Base-by-base conservation (phyloP, 1,139 yeast genomes). In the Kluyveromyces sp. region DNA sequence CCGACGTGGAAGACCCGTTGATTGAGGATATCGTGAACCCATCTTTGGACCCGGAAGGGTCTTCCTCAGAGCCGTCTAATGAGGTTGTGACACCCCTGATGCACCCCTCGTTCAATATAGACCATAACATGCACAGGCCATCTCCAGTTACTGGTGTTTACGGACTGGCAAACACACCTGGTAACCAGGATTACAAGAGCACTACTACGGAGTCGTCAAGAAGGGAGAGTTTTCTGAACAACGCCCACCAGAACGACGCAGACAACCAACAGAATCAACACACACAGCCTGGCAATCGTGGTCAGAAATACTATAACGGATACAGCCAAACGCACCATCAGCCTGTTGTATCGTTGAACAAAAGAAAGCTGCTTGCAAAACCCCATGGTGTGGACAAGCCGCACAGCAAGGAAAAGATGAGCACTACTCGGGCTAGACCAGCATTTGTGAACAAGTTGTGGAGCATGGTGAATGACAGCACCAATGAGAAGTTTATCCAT, bases 371-470 rank as follows among this genome's bases (percentile, higher is more conserved):
- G 3, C 33, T 41, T 3, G 26, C 27, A 28, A 36, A 42, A 39
- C 35, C 43, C 38, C 26, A 40, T 42, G 15, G 21, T 15, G 21
- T 27, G 32, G 45, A 41, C n/a, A 41, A 41, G 38, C 27, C 8
- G 7, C 27, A 40, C 39, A 28, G 34, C 3, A 45, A 45, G 34
- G 43, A 49, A 31, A 63, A 59, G 37, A 41, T 50, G 21, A 37
- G 48, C 8, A 40, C 50, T 4, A 43, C 52, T 30, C 76, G 74
- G 56, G 61, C 72, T 4, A 68, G 89, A 47, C 95, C 97, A 1
- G 94, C 95, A 0, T 92, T 92, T 68, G 95, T 92, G 4, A 79
- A 83, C 72, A 92, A 92, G 63, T 71, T 92, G 33, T 92, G 97
- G 97, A 78, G 83, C 34, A 92, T 92, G 96, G 90, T 92, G 8